Conservation (phyloP, 495 filamentous ascomycete genomes). For the Lophium mytilinum region DNA sequence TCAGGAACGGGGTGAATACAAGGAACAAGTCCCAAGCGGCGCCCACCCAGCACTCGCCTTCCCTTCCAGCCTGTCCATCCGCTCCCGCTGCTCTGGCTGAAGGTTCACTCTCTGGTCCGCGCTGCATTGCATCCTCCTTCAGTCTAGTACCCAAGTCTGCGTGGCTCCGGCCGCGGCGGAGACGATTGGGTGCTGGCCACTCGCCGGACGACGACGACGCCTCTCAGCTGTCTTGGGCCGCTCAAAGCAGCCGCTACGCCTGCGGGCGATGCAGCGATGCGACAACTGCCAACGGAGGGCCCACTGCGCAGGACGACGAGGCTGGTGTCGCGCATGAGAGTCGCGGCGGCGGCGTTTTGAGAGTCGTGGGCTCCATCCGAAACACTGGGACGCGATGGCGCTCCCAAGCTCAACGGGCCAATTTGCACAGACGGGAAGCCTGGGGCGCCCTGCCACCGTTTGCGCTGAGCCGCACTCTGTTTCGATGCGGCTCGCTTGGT, state of each 20-base stretch:
- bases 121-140: not conserved
- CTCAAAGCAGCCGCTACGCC: no score
- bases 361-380: slow-evolving; percentile 3
- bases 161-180: no score
- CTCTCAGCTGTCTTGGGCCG: no score
- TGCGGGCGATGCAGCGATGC: slow-evolving; percentile 1
- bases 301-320: not conserved
- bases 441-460: slow-evolving; percentile 15
- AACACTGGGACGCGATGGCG: slow-evolving; percentile 10
- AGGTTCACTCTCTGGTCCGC: not conserved
- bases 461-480: slow-evolving; percentile 24
- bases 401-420: slow-evolving; percentile 11
- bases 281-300: not conserved
- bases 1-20: not conserved
- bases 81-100: no score
- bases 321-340: not conserved
- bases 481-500: slow-evolving; percentile 15
- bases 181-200: no score
- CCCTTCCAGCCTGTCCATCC: no score
- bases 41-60: no score
- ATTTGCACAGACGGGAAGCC: not conserved
- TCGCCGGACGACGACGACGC: no score
- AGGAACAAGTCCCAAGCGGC: no score
- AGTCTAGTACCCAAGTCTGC: not conserved
- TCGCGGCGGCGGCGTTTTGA: slow-evolving; percentile 5